A percentile compares a stretch with the other conserved stretches of the same genome.
Conservation (phyloP, 1,284 basidiomycete genomes). For the Gomphus bonarii region DNA sequence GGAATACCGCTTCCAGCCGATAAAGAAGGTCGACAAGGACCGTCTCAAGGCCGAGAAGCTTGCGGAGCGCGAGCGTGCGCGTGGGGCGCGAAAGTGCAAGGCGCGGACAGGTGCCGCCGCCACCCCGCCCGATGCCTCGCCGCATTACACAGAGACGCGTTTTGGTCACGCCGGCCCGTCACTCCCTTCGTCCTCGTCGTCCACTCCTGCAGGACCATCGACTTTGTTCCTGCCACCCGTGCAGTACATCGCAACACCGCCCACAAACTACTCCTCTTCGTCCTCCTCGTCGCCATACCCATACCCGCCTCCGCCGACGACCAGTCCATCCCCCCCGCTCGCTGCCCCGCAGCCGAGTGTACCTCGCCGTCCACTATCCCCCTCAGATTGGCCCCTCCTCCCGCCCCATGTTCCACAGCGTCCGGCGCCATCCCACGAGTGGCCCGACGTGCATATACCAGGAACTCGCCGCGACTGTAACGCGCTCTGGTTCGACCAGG, state of each 20-base stretch:
- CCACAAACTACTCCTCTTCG: not conserved
- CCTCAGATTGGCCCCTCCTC: not conserved
- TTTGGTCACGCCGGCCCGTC: not conserved
- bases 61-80: slow-evolving; percentile 27
- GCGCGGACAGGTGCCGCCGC: not conserved
- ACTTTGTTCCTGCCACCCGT: not conserved
- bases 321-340: not conserved
- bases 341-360: slow-evolving; percentile 6
- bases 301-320: not conserved
- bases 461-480: not conserved
- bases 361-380: not conserved
- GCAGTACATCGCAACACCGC: not conserved
- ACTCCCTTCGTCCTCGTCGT: slow-evolving; percentile 5
- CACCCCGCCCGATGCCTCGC: not conserved
- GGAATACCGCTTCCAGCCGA: slow-evolving; percentile 63
- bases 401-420: not conserved
- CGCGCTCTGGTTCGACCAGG: not conserved
- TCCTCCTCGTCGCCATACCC: not conserved
- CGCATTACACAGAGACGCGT: not conserved
- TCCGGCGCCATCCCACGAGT: not conserved
- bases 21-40: slow-evolving; percentile 54
- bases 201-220: slow-evolving; percentile 12
- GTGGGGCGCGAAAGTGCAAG: slow-evolving; percentile 11
- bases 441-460: too few relatives aligned
- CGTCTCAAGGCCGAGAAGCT: slow-evolving; percentile 36